Percentiles rank a stretch among this genome's conserved stretches.
These are phyloP conservation scores for Tribonema minus DNA, from an alignment of 108 stramenopile species.

Conservation along the genomic window DNA sequence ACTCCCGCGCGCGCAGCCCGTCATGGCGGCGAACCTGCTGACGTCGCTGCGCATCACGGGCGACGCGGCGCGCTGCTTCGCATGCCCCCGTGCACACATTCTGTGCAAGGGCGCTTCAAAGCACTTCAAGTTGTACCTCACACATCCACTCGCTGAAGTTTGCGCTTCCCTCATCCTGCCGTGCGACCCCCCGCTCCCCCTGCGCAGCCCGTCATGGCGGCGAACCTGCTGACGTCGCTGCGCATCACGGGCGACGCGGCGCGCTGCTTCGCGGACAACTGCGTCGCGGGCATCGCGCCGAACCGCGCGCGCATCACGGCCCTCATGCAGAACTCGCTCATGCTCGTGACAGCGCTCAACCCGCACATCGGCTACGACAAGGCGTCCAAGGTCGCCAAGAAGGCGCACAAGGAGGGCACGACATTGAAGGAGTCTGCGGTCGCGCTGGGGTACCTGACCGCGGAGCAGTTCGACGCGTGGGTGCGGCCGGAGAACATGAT, in stretches of 20 bases:
- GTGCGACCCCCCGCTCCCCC: too few species aligned
- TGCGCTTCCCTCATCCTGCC: too few species aligned
- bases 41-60: conserved; percentile 86
- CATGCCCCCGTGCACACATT: too few species aligned
- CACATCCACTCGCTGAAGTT: too few species aligned
- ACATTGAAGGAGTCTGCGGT: conserved; percentile 86
- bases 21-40: conserved; percentile 68
- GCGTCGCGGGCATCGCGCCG: conserved; percentile 79
- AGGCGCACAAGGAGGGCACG: conserved; percentile 83
- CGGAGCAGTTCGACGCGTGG: conserved; percentile 90
- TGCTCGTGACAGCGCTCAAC: conserved; percentile 97
- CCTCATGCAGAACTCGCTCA: conserved; percentile 79
- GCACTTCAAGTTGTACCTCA: too few species aligned
- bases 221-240: conserved; percentile 84
- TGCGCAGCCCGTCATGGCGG: conserved; percentile 15
- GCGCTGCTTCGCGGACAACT: conserved; percentile 73
- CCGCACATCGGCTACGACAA: conserved; percentile 98
- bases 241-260: conserved; percentile 81
- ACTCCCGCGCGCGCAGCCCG: not conserved
- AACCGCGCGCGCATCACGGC: conserved; percentile 71
- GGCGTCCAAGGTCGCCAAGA: conserved; percentile 80
- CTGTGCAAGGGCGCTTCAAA: too few species aligned
- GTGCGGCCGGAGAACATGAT: conserved; percentile 92
- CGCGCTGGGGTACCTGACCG: conserved; percentile 79
- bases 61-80: conserved; percentile 74